Percentiles rank a stretch among this genome's conserved stretches.
Evolutionary conservation across 257 asterid genomes (phyloP).

Genomic region (Nicotiana benthamiana): DNA sequence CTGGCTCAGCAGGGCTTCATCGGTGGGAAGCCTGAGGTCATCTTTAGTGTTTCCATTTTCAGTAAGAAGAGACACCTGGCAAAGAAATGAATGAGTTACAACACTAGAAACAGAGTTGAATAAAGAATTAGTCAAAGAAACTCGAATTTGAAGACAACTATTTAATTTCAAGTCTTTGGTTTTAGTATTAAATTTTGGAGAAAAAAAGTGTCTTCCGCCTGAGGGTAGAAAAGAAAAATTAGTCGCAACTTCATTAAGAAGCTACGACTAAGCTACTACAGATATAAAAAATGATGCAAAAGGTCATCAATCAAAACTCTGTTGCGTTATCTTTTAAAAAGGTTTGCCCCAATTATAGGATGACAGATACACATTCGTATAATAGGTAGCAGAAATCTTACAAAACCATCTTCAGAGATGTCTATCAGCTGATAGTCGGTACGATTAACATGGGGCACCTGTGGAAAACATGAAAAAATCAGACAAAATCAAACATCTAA

Average conservation of each 20-base stretch:
- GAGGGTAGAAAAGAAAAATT: background rate
- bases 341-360: background rate
- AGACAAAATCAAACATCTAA: background rate
- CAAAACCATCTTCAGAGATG: constrained; percentile 35
- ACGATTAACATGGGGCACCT: constrained; percentile 64
- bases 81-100: background rate
- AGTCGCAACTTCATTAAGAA: background rate
- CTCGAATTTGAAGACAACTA: background rate
- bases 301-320: background rate
- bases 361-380: background rate
- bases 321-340: background rate
- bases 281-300: background rate
- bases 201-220: background rate
- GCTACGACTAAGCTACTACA: background rate
- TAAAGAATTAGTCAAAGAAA: background rate
- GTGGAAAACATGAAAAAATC: background rate
- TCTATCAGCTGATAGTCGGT: constrained; percentile 47
- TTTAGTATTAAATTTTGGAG: background rate
- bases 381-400: constrained; percentile 2
- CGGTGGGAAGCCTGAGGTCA: constrained; percentile 19
- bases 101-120: background rate
- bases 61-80: constrained; percentile 18
- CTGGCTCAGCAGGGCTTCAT: constrained; percentile 10
- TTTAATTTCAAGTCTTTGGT: background rate
- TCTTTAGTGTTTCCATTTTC: constrained; percentile 18